Evolutionary conservation across 495 filamentous ascomycete genomes (phyloP).

Genomic region (Aspergillus panamensis): DNA sequence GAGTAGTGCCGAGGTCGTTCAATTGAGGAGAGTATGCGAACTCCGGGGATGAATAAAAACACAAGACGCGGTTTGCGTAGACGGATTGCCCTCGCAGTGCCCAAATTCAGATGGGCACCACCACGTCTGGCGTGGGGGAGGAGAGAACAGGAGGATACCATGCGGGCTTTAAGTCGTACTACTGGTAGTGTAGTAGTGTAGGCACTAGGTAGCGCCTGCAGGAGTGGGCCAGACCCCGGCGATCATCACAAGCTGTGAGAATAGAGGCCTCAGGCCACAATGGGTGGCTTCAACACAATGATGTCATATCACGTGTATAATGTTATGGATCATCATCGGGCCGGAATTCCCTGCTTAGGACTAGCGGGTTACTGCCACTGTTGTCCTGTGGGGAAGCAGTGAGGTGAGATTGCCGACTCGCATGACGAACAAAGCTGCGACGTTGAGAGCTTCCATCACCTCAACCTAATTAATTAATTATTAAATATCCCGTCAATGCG

Average conservation of each 20-base stretch:
- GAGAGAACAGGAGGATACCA: constrained; percentile 53
- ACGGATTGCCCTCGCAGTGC: constrained; percentile 29
- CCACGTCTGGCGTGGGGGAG: constrained; percentile 53
- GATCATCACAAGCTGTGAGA: constrained; percentile 4
- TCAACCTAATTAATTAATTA: neutral
- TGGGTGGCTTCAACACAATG: constrained; percentile 15
- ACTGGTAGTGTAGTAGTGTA: no score
- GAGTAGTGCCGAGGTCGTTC: constrained; percentile 24
- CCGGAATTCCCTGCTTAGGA: constrained; percentile 20
- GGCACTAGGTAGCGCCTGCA: neutral
- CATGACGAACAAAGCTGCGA: no score
- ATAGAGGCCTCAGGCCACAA: neutral
- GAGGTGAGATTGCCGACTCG: neutral
- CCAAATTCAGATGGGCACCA: constrained; percentile 35
- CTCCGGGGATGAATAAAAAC: constrained; percentile 30
- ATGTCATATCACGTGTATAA: constrained; percentile 29
- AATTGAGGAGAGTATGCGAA: constrained; percentile 26
- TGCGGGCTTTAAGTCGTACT: constrained; percentile 17
- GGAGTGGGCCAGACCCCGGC: constrained; percentile 20
- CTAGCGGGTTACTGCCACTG: constrained; percentile 21
- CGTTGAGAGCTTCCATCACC: no score
- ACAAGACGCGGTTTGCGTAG: constrained; percentile 40
- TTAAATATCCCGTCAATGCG: constrained; percentile 5
- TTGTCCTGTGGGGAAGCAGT: constrained; percentile 9
- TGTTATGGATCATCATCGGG: constrained; percentile 15